Percentiles rank a stretch among this genome's conserved stretches.
phyloP scores from a whole-genome alignment of 2,329 filamentous ascomycete genomes.

The Paecilomyces niveus region DNA sequence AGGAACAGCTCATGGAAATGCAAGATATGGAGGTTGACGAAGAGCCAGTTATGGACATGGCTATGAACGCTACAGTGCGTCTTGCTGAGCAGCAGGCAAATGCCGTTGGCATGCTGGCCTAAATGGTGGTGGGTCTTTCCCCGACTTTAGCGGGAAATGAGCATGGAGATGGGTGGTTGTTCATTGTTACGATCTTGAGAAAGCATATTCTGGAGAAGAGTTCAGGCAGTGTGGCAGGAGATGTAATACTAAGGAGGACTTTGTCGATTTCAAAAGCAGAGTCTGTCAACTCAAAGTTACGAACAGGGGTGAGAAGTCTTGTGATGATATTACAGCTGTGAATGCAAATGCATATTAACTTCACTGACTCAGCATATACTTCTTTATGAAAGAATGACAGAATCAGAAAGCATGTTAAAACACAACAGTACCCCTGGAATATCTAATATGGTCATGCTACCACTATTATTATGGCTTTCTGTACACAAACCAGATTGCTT shows the following conservation, averaged over 20 bases:
- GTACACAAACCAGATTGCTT: too few species aligned
- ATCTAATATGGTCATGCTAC: too few species aligned
- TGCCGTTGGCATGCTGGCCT: not conserved
- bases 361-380: too few species aligned
- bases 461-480: too few species aligned
- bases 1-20: not conserved
- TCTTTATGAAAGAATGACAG: too few species aligned
- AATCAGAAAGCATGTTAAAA: too few species aligned
- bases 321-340: too few species aligned
- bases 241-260: not conserved
- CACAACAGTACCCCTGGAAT: too few species aligned
- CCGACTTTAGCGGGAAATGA: not conserved
- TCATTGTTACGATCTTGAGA: not conserved
- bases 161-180: not conserved
- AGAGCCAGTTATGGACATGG: not conserved
- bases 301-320: not conserved
- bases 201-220: not conserved
- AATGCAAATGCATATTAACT: too few species aligned
- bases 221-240: not conserved
- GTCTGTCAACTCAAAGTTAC: not conserved
- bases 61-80: not conserved
- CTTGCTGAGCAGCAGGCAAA: not conserved
- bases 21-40: not conserved
- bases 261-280: not conserved
- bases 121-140: not conserved